A percentile compares a stretch with the other conserved stretches of the same genome.
phyloP scores from a whole-genome alignment of 2,329 filamentous ascomycete genomes.

The Colletotrichum tamarilloi region DNA sequence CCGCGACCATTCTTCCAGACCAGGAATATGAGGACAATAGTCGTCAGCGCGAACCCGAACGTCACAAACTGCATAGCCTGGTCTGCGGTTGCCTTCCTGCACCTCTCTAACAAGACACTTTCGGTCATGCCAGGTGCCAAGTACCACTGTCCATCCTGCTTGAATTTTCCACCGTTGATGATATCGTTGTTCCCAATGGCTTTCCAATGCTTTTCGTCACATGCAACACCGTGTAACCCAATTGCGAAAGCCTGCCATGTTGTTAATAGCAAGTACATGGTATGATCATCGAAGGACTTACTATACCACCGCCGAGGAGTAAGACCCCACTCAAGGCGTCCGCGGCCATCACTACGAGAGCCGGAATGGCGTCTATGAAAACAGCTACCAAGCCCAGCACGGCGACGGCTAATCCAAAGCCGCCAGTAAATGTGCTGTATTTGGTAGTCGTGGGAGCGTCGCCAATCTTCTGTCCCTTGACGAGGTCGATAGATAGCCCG shows the following conservation, averaged over 20 bases:
- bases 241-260: constrained; percentile 17
- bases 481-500: constrained; percentile 21
- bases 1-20: constrained; percentile 23
- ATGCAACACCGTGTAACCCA: constrained; percentile 16
- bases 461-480: constrained; percentile 6
- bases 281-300: background rate
- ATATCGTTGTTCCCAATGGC: background rate
- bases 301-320: constrained; percentile 31
- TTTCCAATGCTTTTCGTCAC: background rate
- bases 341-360: constrained; percentile 16
- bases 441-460: constrained; percentile 20
- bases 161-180: constrained; percentile 4
- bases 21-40: constrained; percentile 22
- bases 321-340: constrained; percentile 27
- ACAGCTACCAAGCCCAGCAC: constrained; percentile 2
- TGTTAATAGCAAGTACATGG: background rate
- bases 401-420: constrained; percentile 22
- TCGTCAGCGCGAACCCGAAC: constrained; percentile 9
- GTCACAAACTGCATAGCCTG: constrained; percentile 34
- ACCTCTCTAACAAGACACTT: background rate
- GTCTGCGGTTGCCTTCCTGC: constrained; percentile 21
- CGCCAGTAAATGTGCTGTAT: constrained; percentile 28
- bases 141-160: background rate
- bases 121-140: background rate
- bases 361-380: constrained; percentile 30